Base-by-base conservation (phyloP, 2,329 filamentous ascomycete species). In the Neofusicoccum umdonicola region DNA sequence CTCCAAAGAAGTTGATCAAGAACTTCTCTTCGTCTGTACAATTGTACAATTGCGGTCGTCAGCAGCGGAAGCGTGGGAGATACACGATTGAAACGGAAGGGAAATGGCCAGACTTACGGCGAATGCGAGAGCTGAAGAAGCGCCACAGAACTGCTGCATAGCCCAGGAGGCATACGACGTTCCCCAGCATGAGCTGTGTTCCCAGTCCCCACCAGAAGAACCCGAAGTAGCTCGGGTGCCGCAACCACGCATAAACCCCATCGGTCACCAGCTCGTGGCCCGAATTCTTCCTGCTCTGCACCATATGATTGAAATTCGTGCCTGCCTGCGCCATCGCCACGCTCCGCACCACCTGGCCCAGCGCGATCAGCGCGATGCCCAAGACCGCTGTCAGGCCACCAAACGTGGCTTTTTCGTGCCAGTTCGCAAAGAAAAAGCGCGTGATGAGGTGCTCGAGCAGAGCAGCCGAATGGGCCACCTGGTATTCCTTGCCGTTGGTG, bases 131-230 rank as follows among this genome's bases (percentile, higher is more conserved):
- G 15, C 82, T 84, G 75, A 99, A 99, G 77, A 99, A 99, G 66
- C 81, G 83, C 92, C 92, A 97, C 69, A 99, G 77, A 15, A 96
- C 90, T 7, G 84, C 76, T 0, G 86, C 79, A 80, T 96, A 98
- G 1, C 79, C 90, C 6, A 88, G 69, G 65, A 96, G 87, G 75
- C 92, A 96, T 2, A 96, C 69, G 8, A 85, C 79, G 78, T 99
- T 99, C 17, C 94, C 94, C 68, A 97, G 83, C 63, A 96, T 87
- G 48, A 98, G 74, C 82, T 99, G 95, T 12, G 93, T 97, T 4
- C 95, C 95, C n/a, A 98, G 73, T 0, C 91, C 92, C 94, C 94
- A 99, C 88, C 93, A 98, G 78, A 97, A 99, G 81, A 97, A 99
- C 3, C 94, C 95, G 80, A 98, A 97, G 79, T 99, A 99, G 66